Base-by-base conservation (phyloP, 371 early-diverging fungal species). In the Saksenaea oblongispora region DNA sequence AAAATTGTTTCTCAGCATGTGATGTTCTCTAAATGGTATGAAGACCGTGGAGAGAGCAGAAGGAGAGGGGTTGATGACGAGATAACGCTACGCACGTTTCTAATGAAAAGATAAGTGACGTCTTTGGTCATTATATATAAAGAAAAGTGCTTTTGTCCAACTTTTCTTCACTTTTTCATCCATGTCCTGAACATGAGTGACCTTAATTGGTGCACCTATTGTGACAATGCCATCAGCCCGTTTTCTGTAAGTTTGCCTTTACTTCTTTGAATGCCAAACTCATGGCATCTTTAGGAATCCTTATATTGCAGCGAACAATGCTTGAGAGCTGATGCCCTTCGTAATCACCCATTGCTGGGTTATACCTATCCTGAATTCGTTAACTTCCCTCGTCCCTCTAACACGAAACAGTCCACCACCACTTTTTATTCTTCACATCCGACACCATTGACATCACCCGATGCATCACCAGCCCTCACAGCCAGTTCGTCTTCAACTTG, bases 251-350 rank as follows among this genome's bases (percentile, higher is more conserved):
- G 66, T 59, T 17, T 2, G 8, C 39, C 22, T 22, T 10, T 22
- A 10, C 10, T 22, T 9, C 42, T 41, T 41, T 41, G 1, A 14
- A 13, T 47, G 22, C 51, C 22, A 22, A 47, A 22, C 51, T 14
- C n/a, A 41, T 41, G 15, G n/a, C 22, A 35, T 54, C 31, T 42
- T 22, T 35, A 74, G 74, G 65, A 70, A 55, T 74, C 71, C 10
- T 54, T 74, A 1, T 74, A 74, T 56, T 74, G 74, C 44, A 67
- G 66, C 41, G 71, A 70, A 59, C 58, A 65, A 10, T 74, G 74
- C 34, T 36, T 74, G 34, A 56, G 63, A 37, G 54, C 57, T 14
- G 74, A 74, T 65, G 67, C 74, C 11, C 54, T 74, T 26, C 27
- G 58, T 11, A 70, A 67, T 31, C 70, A 74, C 27, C 74, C 74